A percentile compares a stretch with the other conserved stretches of the same genome.
Conservation (phyloP, 2,329 filamentous ascomycete species). For the Penicillium sp. region DNA sequence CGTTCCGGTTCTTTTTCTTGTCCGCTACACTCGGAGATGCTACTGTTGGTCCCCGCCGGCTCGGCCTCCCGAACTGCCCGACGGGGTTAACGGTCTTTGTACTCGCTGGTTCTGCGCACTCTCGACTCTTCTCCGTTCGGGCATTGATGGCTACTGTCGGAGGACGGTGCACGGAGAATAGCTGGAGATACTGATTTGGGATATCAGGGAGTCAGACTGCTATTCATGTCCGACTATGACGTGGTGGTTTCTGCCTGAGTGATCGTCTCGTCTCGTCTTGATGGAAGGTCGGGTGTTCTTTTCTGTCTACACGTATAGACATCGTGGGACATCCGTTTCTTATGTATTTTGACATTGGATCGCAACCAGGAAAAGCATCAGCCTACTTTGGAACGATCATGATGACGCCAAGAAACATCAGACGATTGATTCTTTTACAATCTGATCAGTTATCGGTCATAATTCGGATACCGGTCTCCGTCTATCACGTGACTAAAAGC, state of each 20-base stretch:
- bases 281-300: background rate
- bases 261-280: background rate
- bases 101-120: background rate
- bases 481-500: background rate
- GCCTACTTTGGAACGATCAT: background rate
- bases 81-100: slow-evolving; percentile 23
- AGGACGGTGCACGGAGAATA: background rate
- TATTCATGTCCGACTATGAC: background rate
- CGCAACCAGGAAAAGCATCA: background rate
- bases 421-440: background rate
- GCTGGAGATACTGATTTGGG: background rate
- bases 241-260: background rate
- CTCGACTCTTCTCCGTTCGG: background rate
- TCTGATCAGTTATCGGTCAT: background rate
- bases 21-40: slow-evolving; percentile 19
- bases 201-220: background rate
- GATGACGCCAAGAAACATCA: background rate
- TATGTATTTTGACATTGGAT: background rate
- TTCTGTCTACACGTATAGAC: background rate
- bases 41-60: slow-evolving; percentile 18
- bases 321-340: background rate
- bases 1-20: slow-evolving; percentile 33
- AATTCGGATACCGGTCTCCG: background rate
- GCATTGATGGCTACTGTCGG: slow-evolving; percentile 6
- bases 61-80: slow-evolving; percentile 21